Percentiles rank a stretch among this genome's conserved stretches.
Conservation (phyloP, 2,329 filamentous ascomycete species). For the Claviceps paspali region DNA sequence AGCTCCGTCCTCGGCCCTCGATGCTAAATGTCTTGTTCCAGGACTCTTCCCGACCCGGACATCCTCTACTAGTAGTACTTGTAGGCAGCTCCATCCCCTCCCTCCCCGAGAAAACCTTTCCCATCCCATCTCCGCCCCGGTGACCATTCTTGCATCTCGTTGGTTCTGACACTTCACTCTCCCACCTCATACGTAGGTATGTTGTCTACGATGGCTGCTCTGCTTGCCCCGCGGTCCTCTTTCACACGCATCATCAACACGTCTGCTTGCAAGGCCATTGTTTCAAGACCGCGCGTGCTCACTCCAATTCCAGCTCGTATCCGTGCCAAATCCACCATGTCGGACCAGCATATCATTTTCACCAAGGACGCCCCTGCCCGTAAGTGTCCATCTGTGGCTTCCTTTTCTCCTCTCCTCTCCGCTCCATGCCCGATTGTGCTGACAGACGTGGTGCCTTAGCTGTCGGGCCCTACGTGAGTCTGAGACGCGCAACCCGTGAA, state of each 20-base stretch:
- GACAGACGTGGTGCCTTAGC: conserved; percentile 21
- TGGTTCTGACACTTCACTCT: conserved; percentile 3
- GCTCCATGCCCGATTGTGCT: neutral
- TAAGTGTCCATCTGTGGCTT: conserved; percentile 20
- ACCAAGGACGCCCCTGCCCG: conserved; percentile 44
- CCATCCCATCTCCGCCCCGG: too few relatives aligned
- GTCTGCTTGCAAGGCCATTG: conserved; percentile 2
- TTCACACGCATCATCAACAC: conserved; percentile 2
- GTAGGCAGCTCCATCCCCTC: too few relatives aligned
- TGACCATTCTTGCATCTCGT: too few relatives aligned
- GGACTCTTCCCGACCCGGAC: too few relatives aligned
- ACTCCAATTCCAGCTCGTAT: conserved; percentile 15
- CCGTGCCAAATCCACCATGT: conserved; percentile 25
- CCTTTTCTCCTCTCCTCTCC: neutral
- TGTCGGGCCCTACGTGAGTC: conserved; percentile 47
- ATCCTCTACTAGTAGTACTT: too few relatives aligned
- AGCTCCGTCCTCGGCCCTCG: neutral
- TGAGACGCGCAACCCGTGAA: too few relatives aligned
- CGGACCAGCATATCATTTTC: conserved; percentile 35
- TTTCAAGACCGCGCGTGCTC: conserved; percentile 12
- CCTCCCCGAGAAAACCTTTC: too few relatives aligned
- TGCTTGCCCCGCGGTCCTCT: conserved; percentile 7
- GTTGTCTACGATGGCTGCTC: conserved; percentile 11
- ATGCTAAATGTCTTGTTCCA: too few relatives aligned
- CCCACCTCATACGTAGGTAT: too few relatives aligned